Evolutionary conservation across 257 asterid species (phyloP).

Genomic region (Solanum paucissectum): DNA sequence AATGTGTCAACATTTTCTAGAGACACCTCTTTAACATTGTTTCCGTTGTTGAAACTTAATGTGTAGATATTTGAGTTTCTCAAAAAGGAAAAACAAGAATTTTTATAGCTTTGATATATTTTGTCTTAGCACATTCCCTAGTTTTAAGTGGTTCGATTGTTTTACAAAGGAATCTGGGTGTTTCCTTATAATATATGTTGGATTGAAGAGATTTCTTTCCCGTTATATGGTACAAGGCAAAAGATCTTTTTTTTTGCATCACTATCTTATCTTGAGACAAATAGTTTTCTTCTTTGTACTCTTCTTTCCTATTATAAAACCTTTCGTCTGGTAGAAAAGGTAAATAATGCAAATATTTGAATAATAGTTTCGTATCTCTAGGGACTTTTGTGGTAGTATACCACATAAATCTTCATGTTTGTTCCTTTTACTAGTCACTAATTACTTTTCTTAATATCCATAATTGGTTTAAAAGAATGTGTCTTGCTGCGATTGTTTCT

Average conservation of each 20-base stretch:
- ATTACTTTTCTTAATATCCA: too few relatives aligned
- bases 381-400: neutral
- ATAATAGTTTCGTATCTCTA: neutral
- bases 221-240: neutral
- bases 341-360: neutral
- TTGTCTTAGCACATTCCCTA: neutral
- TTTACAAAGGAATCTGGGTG: too few relatives aligned
- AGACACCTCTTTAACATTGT: neutral
- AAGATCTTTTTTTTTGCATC: too few relatives aligned
- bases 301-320: neutral
- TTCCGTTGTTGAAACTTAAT: neutral
- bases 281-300: neutral
- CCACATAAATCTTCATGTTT: neutral
- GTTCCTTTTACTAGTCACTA: too few relatives aligned
- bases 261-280: neutral
- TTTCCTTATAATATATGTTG: too few relatives aligned
- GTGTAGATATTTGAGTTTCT: neutral
- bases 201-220: neutral
- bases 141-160: too few relatives aligned
- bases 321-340: neutral
- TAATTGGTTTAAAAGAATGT: too few relatives aligned
- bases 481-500: too few relatives aligned
- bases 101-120: neutral
- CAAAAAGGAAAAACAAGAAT: neutral
- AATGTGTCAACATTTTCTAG: neutral